Conservation (phyloP, 768 basidiomycete species). For the Paxillus ammoniavirescens region DNA sequence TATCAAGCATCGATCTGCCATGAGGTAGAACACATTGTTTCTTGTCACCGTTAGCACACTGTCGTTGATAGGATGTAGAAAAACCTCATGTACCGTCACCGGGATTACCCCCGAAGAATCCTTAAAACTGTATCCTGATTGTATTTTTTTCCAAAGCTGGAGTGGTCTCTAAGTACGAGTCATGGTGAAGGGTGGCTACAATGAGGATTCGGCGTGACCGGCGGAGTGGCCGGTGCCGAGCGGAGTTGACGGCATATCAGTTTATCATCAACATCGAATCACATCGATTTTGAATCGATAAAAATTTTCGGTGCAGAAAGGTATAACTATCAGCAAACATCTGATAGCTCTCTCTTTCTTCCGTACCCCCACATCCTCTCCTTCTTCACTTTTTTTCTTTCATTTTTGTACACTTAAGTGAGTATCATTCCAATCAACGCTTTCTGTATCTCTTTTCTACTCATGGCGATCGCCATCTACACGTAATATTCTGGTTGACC, state of each 20-base stretch:
- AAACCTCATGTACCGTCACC: constrained; percentile 12
- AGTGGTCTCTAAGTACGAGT: background rate
- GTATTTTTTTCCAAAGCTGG: background rate
- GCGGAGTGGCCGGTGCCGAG: constrained; percentile 29
- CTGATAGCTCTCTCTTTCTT: constrained; percentile 33
- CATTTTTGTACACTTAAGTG: constrained; percentile 42
- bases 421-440: constrained; percentile 27
- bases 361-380: constrained; percentile 36
- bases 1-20: constrained; percentile 11
- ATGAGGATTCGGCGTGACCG: constrained; percentile 10
- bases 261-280: constrained; percentile 46
- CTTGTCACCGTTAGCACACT: constrained; percentile 5
- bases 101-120: background rate
- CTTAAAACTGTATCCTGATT: background rate
- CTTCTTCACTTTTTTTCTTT: constrained; percentile 29
- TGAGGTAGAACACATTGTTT: constrained; percentile 6
- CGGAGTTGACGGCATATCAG: constrained; percentile 48
- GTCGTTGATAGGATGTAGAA: constrained; percentile 6
- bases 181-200: constrained; percentile 2
- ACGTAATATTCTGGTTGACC: constrained; percentile 24
- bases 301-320: constrained; percentile 53
- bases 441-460: constrained; percentile 2
- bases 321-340: constrained; percentile 63
- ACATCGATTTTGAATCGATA: constrained; percentile 66
- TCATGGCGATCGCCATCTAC: constrained; percentile 17